Percentiles rank a stretch among this genome's conserved stretches.
Evolutionary conservation across 305 asterid species (phyloP).

Genomic region (Nicotiana rustica): DNA sequence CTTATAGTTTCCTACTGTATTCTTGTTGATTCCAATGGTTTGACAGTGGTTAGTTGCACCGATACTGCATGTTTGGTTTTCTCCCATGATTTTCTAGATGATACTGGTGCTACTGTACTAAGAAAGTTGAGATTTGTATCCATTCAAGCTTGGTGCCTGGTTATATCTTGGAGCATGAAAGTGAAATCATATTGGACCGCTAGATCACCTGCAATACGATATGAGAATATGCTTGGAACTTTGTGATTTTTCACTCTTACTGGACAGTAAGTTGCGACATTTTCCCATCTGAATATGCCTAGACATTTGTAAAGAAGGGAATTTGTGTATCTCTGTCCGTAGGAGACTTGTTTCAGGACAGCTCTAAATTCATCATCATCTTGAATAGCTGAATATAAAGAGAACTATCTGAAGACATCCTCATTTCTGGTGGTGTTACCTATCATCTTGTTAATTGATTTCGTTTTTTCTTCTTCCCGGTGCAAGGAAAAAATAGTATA

Average conservation of each 20-base stretch:
- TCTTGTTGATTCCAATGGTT: neutral
- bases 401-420: slow-evolving; percentile 9
- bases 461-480: neutral
- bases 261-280: neutral
- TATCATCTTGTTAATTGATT: neutral
- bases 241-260: neutral
- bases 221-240: neutral
- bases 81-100: no score
- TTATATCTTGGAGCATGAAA: slow-evolving; percentile 26
- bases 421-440: neutral
- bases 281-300: slow-evolving; percentile 20
- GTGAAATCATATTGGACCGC: neutral
- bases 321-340: neutral
- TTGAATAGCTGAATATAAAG: neutral
- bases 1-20: neutral
- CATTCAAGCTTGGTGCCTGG: neutral
- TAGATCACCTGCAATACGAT: neutral
- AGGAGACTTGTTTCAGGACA: neutral
- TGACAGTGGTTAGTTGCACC: slow-evolving; percentile 1
- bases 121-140: neutral
- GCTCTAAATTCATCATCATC: neutral
- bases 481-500: neutral
- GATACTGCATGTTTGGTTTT: neutral
- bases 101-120: neutral
- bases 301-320: neutral